These are phyloP conservation scores for Ascochyta koolunga DNA, from an alignment of 2,329 filamentous ascomycete species.

Conservation along the genomic window DNA sequence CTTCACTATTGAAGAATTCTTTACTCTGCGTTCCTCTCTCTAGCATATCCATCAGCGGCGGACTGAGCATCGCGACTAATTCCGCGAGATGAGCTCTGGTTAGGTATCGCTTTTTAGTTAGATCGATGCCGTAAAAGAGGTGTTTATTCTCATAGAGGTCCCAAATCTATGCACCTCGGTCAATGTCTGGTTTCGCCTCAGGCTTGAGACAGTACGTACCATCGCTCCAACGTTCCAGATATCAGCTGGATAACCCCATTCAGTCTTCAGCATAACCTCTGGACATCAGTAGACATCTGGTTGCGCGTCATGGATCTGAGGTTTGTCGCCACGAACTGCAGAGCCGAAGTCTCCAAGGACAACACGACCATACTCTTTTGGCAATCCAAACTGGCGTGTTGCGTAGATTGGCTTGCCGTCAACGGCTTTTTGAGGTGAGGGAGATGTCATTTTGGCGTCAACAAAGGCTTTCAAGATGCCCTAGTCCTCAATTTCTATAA, in stretches of 20 bases:
- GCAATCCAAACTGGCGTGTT: conserved; percentile 44
- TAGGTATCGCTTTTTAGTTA: conserved; percentile 30
- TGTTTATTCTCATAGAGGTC: conserved; percentile 45
- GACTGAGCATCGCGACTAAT: conserved; percentile 28
- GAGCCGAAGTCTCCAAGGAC: conserved; percentile 42
- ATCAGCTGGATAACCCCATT: conserved; percentile 47
- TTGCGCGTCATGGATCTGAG: conserved; percentile 39
- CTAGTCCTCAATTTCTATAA: conserved; percentile 46
- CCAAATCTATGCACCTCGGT: conserved; percentile 39
- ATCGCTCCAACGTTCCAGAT: conserved; percentile 49
- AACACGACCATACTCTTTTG: conserved; percentile 40
- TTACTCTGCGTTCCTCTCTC: conserved; percentile 15
- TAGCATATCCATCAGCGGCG: conserved; percentile 25
- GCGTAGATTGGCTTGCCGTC: conserved; percentile 43
- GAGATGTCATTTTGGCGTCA: conserved; percentile 41
- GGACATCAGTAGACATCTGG: conserved; percentile 48
- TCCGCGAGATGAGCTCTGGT: conserved; percentile 37
- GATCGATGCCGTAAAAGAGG: conserved; percentile 33
- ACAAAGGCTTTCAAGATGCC: conserved; percentile 45
- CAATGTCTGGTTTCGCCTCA: neutral
- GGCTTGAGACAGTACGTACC: conserved; percentile 29
- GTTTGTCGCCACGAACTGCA: conserved; percentile 10
- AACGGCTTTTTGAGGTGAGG: conserved; percentile 45
- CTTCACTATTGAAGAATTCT: conserved; percentile 25
- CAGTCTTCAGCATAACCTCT: conserved; percentile 46